Conservation (phyloP, 176 grass and related monocot species). For the Eleusine coracana region DNA sequence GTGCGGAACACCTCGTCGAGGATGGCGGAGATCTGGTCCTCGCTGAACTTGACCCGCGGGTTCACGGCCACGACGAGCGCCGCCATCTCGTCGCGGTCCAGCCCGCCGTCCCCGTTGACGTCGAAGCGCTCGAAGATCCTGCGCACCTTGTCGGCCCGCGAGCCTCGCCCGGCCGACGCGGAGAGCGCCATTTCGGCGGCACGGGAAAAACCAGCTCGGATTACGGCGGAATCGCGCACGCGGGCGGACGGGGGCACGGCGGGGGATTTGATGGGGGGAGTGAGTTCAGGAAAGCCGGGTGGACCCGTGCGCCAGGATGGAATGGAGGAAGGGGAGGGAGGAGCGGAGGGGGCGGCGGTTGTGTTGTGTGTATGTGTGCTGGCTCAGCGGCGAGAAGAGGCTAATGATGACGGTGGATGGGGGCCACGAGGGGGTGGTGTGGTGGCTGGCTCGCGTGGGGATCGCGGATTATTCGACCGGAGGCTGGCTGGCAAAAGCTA, state of each 20-base stretch:
- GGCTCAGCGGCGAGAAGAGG: constrained; percentile 28
- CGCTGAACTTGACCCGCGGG: constrained; percentile 81
- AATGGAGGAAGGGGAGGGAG: background rate
- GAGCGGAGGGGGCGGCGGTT: constrained; percentile 19
- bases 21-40: constrained; percentile 87
- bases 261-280: constrained; percentile 44
- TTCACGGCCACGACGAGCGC: constrained; percentile 87
- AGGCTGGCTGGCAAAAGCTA: background rate
- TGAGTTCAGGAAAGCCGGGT: constrained; percentile 21
- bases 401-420: constrained; percentile 32
- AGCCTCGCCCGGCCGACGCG: constrained; percentile 53
- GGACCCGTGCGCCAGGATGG: constrained; percentile 42
- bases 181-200: constrained; percentile 49
- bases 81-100: constrained; percentile 88
- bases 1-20: constrained; percentile 97
- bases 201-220: constrained; percentile 36
- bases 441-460: constrained; percentile 3
- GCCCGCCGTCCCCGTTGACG: constrained; percentile 74
- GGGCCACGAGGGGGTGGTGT: constrained; percentile 12
- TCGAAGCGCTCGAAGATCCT: constrained; percentile 96
- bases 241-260: constrained; percentile 1
- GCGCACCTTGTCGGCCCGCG: constrained; percentile 73
- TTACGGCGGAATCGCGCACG: constrained; percentile 46
- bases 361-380: constrained; percentile 8
- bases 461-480: background rate